Base-by-base conservation (phyloP, 1,284 basidiomycete species). In the Rhizoctonia solani region DNA sequence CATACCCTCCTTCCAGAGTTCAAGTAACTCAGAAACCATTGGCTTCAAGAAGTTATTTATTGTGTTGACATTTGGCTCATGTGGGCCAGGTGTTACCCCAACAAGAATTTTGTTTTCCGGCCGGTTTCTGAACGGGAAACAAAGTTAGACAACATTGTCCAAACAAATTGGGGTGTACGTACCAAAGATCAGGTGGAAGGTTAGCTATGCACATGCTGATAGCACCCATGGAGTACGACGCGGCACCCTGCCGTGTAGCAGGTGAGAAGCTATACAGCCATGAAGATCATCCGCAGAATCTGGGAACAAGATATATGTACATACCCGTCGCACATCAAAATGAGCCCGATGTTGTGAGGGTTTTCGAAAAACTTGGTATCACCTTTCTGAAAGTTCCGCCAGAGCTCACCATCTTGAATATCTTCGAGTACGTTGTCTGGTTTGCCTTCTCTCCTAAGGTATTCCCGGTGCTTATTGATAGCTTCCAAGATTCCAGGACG, bases 391-490 rank as follows among this genome's bases (percentile, higher is more conserved):
- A 63, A 23, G 13, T 63, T 46, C n/a, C 21, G 42, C 59, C 59
- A 63, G 30, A 52, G 19, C 44, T 47, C 32, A n/a, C 59, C 59
- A 63, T 63, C 46, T n/a, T 63, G 59, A 37, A 63, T 63, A 39
- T 63, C 59, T 37, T 63, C 59, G 25, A 49, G 47, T n/a, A 32
- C 13, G 27, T 63, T 37, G 23, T n/a, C 44, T 34, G 47, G 19
- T 37, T 47, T 46, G 14, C 29, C 59, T 16, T 46, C 23, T 9
- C 47, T 46, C 11, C 52, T 37, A 16, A 50, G 19, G 21, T 63
- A 47, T 39, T 46, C 34, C 21, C 52, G 47, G 23, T 63, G 59
- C 14, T 30, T 50, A 29, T 25, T 4, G 21, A 63, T 63, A 11
- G 59, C 59, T 16, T n/a, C 21, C 19, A 50, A 29, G 27, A 63